Evolutionary conservation across 2,329 filamentous ascomycete genomes (phyloP), one percentile per base, ranked within the genome.

Genomic region (Penicillium hordei): DNA sequence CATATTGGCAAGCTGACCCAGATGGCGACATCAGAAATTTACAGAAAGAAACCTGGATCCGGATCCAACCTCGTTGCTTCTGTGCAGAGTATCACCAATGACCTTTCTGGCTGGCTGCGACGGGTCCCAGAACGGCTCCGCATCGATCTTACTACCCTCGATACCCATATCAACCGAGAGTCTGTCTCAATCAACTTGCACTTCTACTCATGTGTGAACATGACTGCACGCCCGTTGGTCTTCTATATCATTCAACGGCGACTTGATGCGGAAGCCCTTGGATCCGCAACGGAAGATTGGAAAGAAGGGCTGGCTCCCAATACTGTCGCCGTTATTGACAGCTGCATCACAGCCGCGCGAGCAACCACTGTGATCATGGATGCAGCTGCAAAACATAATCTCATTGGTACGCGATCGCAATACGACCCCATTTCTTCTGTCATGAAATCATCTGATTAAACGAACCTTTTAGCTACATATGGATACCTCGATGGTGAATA

Each of bases 401-500:
- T 84, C 10, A 76, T 83, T 12, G 80, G 79, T 80, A 71, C 60
- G 75, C 56, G 62, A 34, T 38, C 25, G 19, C 27, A 13, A 9
- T 31, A 19, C 13, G 39, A 57, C 1, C 6, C 23, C 17, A 29
- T 45, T 5, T 8, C 29, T 40, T n/a, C 25, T 33, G 23, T 5
- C 17, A 15, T 59, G 23, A n/a, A 7, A 13, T 29, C 29, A 17
- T 36, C 31, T 29, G 19, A 29, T 42, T 48, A 1, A 42, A 45
- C 29, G 36, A 46, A 38, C 15, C 3, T 45, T 13, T 43, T 53
- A 77, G 80, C 82, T 21, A 84, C 82, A 0, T 84, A 82, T 62
- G 82, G 82, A 25, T 85, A 83, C 65, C 82, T 84, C 73, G 82
- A 85, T 57, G 79, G 80, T 17, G 82, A 85, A 59, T 82, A 84